Base-by-base conservation (phyloP, 2,329 filamentous ascomycete species). In the Microdochium nivale region DNA sequence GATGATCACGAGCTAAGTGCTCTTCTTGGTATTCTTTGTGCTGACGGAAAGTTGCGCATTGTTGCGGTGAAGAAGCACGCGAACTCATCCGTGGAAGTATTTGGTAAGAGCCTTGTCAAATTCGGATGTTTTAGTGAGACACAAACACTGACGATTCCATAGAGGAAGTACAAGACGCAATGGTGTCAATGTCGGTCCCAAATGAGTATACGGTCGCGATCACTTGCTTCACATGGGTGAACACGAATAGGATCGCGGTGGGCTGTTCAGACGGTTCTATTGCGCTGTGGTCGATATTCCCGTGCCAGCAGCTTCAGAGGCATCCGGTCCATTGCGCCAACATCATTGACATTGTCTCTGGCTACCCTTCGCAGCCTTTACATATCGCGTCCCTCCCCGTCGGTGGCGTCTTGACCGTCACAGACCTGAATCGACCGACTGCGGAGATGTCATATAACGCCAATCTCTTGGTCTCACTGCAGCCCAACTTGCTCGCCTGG, bases 201-300 rank as follows among this genome's bases (percentile, higher is more conserved):
- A 65, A 71, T 14, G 78, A 82, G 60, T 67, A 74, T 51, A 67
- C 67, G 46, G 65, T 79, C 40, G 67, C 71, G 25, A 74, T 76
- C 25, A 80, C 77, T 16, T 72, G 74, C 53, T 70, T 83, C 50
- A 70, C 77, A 11, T 83, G 80, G 80, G 64, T 75, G 32, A 76
- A 73, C 53, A 70, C 72, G 55, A 82, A 82, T 58, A 74, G 78
- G 23, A 64, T 83, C 37, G 76, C 70, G 0, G 65, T 79, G 27
- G 80, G 78, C 48, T 78, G 81, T 59, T 73, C 71, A 0, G 80
- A 83, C 54, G 80, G 80, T 30, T 78, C 75, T 21, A 67, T 83
- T 33, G 70, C 71, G 21, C 65, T 82, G 11, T 83, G 79, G 79
- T 82, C 79, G 11, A 59, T 83, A 43, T 67, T 69, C 37, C 79